Conservation (phyloP, 129 eudicot genomes). For the Arctium minus region DNA sequence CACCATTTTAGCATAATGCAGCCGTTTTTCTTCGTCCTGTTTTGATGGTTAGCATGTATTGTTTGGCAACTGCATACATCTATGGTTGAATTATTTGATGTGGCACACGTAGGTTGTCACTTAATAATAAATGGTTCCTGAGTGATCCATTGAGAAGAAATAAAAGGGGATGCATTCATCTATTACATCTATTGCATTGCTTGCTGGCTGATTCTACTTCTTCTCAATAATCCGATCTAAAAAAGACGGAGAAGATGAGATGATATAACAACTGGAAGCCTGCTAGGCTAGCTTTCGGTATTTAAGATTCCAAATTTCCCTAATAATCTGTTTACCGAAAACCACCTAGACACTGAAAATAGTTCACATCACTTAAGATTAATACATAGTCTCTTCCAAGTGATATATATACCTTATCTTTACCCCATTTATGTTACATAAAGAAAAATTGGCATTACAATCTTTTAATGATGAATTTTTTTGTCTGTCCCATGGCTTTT, state of each 20-base stretch:
- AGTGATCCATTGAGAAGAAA: not conserved
- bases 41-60: not conserved
- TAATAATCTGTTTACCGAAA: not conserved
- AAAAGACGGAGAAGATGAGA: not conserved
- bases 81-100: not conserved
- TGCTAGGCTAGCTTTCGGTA: no score
- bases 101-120: not conserved
- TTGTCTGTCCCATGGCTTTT: not conserved
- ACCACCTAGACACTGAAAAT: not conserved
- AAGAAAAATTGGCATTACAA: not conserved
- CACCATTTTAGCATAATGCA: not conserved
- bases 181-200: not conserved
- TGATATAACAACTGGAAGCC: not conserved
- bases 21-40: not conserved
- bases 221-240: not conserved
- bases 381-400: not conserved
- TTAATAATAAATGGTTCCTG: not conserved
- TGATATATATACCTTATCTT: not conserved
- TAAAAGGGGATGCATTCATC: not conserved
- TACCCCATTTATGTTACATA: not conserved
- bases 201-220: not conserved
- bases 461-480: not conserved
- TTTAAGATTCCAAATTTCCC: no score
- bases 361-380: not conserved
- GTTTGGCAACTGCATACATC: not conserved